Base-by-base conservation (phyloP, 2,329 filamentous ascomycete species). In the Exophiala viscosa region DNA sequence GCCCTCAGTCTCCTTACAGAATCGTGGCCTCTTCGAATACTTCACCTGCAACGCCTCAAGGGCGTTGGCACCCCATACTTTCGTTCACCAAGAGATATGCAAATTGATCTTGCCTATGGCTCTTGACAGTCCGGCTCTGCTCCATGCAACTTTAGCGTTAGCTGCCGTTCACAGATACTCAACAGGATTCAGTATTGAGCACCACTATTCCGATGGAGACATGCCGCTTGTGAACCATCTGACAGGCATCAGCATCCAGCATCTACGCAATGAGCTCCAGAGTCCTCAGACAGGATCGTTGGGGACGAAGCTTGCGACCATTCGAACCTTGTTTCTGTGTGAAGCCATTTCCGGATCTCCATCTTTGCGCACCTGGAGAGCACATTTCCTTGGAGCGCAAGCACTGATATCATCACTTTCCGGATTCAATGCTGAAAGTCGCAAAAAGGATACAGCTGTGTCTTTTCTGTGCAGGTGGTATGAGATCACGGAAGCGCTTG, bases 21-120 rank as follows among this genome's bases (percentile, higher is more conserved):
- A 52, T 15, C 32, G 44, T 6, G 15, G n/a, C 6, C 44, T 52
- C 14, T 36, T 47, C 3, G 23, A 52, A 20, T 43, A 52, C 38
- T 52, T 52, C 38, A 43, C 33, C 18, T 33, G 31, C 38, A 48
- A 52, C 18, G 50, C 50, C n/a, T 52, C 50, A 13, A 48, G 39
- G 40, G 41, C 41, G 13, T 36, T 52, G 28, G 51, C 51, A 6
- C 14, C 40, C 13, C 51, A 54, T 31, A 31, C 39, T 9, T 13
- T 34, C n/a, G 32, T 54, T 15, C 51, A 42, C 34, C 23, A 42
- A 18, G 33, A 73, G 46, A 70, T 74, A 44, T 73, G 71, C 58
- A 64, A 66, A 15, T 68, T 72, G 66, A 65, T 73, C 11, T 62
- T 74, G n/a, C 71, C 72, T 1, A 73, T 74, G 70, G 71, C 70